Evolutionary conservation across 1,139 yeast genomes (phyloP), one percentile per base, ranked within the genome.

Genomic region (Petasospora rhodanensis): DNA sequence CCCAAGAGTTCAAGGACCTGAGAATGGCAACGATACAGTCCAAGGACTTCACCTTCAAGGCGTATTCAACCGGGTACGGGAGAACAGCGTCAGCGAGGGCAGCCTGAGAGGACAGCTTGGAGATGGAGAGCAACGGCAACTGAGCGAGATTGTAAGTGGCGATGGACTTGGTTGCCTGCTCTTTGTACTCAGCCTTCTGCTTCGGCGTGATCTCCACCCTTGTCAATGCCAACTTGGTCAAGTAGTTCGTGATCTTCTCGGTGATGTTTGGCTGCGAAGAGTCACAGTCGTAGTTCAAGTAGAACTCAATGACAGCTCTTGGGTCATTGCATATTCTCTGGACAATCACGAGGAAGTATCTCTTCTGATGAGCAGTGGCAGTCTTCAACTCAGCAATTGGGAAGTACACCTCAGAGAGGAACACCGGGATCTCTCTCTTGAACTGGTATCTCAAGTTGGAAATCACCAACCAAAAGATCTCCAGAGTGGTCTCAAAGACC

Each of bases 231-330:
- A 82, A 62, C 46, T 73, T 76, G 6, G 95, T 82, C 46, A 91
- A 66, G 47, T 82, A 79, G 46, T 86, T 91, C 35, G 87, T 75
- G 24, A 85, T 64, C 35, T 76, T 70, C 58, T 93, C 98, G 56
- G 91, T 86, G 32, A 89, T 70, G 55, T 91, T 91, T 29, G 95
- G 85, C 70, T 81, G 74, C 6, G 74, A 66, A 13, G 81, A 71
- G 55, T 87, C 96, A 63, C 99, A 93, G 58, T 93, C 99, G 58
- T 91, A 93, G 57, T 93, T 93, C 51, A 93, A 70, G 54, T 89
- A 93, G 43, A 91, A 76, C 59, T 93, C 99, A 40, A 93, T 86
- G 40, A 93, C 66, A 22, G 94, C 82, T 44, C 95, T 70, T 22
- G 97, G 95, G 57, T 91, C 96, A 43, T 78, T 78, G 54, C 95